Evolutionary conservation across 1,284 basidiomycete genomes (phyloP).

Genomic region (Trametes versicolor): DNA sequence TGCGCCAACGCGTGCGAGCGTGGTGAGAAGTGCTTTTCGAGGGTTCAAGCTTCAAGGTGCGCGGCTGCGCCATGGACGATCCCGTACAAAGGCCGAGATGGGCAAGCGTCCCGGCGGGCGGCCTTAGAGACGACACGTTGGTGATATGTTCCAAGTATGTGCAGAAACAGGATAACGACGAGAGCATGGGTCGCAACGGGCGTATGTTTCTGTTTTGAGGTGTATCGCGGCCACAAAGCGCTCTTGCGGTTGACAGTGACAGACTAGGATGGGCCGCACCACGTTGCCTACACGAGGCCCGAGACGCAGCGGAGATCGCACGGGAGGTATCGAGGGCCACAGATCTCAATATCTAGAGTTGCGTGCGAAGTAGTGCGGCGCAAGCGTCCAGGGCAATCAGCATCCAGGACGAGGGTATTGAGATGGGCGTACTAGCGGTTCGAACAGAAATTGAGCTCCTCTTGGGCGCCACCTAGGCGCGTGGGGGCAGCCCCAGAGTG

Average conservation of each 20-base stretch:
- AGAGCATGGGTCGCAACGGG: background rate
- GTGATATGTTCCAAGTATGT: background rate
- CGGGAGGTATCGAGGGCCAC: constrained; percentile 1
- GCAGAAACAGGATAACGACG: background rate
- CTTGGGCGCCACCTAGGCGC: constrained; percentile 22
- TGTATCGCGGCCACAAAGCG: constrained; percentile 7
- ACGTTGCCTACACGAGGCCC: constrained; percentile 12
- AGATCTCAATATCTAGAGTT: background rate
- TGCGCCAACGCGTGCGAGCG: constrained; percentile 2
- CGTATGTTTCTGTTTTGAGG: constrained; percentile 1
- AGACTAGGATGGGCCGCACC: constrained; percentile 8
- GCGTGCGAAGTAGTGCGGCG: constrained; percentile 2
- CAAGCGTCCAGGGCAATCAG: background rate
- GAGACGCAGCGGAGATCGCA: constrained; percentile 7
- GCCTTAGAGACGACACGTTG: background rate
- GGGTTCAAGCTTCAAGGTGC: constrained; percentile 15
- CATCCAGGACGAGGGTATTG: background rate
- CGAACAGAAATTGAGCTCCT: constrained; percentile 10
- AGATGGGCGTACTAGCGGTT: background rate
- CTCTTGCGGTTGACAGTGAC: constrained; percentile 2
- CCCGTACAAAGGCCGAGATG: constrained; percentile 13
- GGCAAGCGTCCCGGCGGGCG: background rate
- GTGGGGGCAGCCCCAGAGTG: constrained; percentile 22
- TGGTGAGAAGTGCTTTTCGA: constrained; percentile 1
- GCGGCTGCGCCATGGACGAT: background rate